Base-by-base conservation (phyloP, 805 yeast species). In the Candida sphagnicola region DNA sequence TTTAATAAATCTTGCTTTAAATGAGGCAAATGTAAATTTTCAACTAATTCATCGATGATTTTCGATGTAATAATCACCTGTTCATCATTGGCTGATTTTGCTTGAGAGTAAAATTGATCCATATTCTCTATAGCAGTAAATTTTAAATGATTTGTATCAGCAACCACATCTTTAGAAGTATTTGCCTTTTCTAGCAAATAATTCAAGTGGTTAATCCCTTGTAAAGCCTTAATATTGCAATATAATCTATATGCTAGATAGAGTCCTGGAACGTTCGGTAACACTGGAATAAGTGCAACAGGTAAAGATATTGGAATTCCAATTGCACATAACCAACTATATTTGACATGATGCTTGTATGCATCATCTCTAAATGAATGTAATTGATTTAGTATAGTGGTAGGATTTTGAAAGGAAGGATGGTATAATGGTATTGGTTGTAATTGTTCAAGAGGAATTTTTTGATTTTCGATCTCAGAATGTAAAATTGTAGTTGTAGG, bases 201-300 rank as follows among this genome's bases (percentile, higher is more conserved):
- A 24, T 70, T 61, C 43, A 90, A 61, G 54, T 87, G 93, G 45
- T 71, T 66, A 4, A 86, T 84, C 0, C 96, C 96, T 30, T 76
- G 57, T 44, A 74, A 66, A 0, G 96, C 96, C 50, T 83, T 84
- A 54, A 81, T 72, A 57, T 91, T 87, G 56, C 96, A 87, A 63
- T 88, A 90, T 14, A 84, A 71, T 44, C 98, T 70, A 56, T 84
- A 90, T 2, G 84, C 70, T 31, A 90, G 61, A 52, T 88, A 91
- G 53, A 91, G 84, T 0, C 96, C 96, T 0, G 98, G 98, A 15
- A 90, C 76, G 51, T 90, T 90, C 15, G 98, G 98, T 3, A 89
- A 57, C n/a, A 90, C 70, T 0, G 98, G 98, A 0, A 91, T 54
- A 31, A 88, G 49, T 0, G 87, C 89, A 31, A 90, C 57, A 2